Conservation (phyloP, 2,329 filamentous ascomycete species). For the Diaporthe sp. region DNA sequence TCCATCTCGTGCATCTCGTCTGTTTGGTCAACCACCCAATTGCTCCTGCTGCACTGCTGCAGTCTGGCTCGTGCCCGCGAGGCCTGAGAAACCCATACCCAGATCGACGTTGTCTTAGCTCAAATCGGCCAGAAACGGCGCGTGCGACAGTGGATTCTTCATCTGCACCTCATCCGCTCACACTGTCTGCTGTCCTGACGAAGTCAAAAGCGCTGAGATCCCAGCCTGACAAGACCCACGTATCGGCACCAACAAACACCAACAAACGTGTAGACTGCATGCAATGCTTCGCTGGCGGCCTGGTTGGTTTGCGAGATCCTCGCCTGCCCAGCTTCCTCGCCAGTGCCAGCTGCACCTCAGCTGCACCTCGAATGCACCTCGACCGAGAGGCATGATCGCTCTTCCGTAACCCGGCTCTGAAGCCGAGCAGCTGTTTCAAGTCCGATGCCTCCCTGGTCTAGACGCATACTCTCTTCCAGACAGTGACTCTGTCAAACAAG, state of each 20-base stretch:
- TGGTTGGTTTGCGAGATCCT: neutral
- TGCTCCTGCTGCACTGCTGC: conserved; percentile 9
- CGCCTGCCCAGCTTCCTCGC: neutral
- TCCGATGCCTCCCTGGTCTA: neutral
- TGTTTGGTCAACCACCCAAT: conserved; percentile 4
- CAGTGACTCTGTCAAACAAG: conserved; percentile 9
- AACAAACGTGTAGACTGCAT: neutral
- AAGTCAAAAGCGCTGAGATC: neutral
- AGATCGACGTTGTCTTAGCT: conserved; percentile 4
- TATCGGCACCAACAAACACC: neutral
- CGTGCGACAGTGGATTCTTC: conserved; percentile 4
- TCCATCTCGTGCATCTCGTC: neutral
- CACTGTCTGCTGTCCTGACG: neutral
- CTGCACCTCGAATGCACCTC: conserved; percentile 11
- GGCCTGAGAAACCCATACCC: conserved; percentile 2
- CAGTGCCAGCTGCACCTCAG: conserved; percentile 7
- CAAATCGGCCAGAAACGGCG: neutral
- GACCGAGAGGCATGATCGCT: conserved; percentile 10
- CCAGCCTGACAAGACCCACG: neutral
- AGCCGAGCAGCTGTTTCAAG: conserved; percentile 21
- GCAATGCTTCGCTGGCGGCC: neutral
- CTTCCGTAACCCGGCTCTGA: neutral
- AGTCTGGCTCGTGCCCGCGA: conserved; percentile 16
- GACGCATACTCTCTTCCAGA: neutral
- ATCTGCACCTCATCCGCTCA: neutral